Percentiles rank a stretch among this genome's conserved stretches.
Evolutionary conservation across 306 rosid genomes (phyloP).

Genomic region (Lablab purpureus): DNA sequence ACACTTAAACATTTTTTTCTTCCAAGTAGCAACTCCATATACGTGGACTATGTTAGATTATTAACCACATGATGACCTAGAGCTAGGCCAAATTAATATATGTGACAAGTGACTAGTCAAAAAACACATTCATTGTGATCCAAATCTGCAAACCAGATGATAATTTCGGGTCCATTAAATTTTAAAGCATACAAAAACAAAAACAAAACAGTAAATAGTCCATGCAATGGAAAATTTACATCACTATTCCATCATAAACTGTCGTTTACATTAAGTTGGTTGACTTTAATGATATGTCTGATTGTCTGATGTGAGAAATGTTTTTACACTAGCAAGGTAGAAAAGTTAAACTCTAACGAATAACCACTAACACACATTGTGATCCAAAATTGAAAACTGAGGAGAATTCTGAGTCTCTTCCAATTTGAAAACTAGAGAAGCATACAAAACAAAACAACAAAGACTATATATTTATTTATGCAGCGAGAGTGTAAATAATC

Average conservation of each 20-base stretch:
- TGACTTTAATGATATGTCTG: not conserved
- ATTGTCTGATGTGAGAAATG: too few relatives aligned
- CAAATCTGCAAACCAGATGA: constrained; percentile 2
- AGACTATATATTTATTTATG: not conserved
- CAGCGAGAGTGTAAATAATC: not conserved
- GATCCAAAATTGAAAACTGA: constrained; percentile 5
- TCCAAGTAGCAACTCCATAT: constrained; percentile 34
- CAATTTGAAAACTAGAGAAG: not conserved
- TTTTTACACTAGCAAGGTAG: not conserved
- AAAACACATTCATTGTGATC: not conserved
- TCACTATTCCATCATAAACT: too few relatives aligned
- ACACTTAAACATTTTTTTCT: not conserved
- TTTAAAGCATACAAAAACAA: not conserved
- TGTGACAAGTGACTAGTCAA: constrained; percentile 5
- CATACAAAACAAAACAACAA: constrained; percentile 1
- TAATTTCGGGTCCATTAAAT: not conserved
- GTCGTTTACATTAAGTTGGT: not conserved
- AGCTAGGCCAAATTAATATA: not conserved
- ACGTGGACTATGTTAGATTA: constrained; percentile 27
- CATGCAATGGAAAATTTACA: too few relatives aligned
- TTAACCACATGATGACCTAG: constrained; percentile 32
- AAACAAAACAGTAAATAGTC: constrained; percentile 1
- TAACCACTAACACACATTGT: not conserved
- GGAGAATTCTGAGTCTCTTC: not conserved
- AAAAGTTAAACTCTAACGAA: not conserved